Evolutionary conservation across 2,329 filamentous ascomycete species (phyloP), one percentile per base, ranked within the genome.

Genomic region (Beauveria brongniartii): DNA sequence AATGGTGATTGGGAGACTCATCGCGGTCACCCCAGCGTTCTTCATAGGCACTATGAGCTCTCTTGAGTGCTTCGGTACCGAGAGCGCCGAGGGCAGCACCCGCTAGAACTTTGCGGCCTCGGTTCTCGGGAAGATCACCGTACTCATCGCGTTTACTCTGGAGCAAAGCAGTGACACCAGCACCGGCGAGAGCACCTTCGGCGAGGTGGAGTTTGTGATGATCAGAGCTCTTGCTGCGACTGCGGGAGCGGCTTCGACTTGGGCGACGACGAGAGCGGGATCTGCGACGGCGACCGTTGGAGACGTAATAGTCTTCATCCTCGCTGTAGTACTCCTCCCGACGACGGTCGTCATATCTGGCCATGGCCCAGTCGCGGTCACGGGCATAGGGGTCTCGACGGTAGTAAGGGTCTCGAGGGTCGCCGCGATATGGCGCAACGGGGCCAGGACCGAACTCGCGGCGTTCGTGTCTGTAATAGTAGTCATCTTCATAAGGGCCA

Each of bases 181-280:
- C 85, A 18, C 84, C 85, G 30, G 85, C 85, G 18, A 87, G 75
- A 10, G 84, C 85, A n/a, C 85, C 85, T 67, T 86, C 84, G 24
- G 84, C 84, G 5, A 88, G 70, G 65, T 86, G 81, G 47, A 81
- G 80, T 69, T 79, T 85, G 65, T 82, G 82, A 55, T 78, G 73
- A 46, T 77, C 77, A 5, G 76, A 72, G 64, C 79, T 80, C 14
- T 74, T 73, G 63, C 81, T 83, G 48, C 79, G 71, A 63, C 79
- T 80, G 48, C 78, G 76, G 48, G 74, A 75, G 47, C 77, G 76
- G 59, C 76, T 77, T 65, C 75, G 76, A 59, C 76, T 77, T 64
- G 75, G 73, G 18, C 67, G 70, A 10, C 69, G 68, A 59, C 73
- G 73, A 16, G 69, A 70, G 9, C 69, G 68, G 26, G 80, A 80